Evolutionary conservation across 2,329 filamentous ascomycete species (phyloP).

Genomic region (Immersiporthe knoxdaviesiana): DNA sequence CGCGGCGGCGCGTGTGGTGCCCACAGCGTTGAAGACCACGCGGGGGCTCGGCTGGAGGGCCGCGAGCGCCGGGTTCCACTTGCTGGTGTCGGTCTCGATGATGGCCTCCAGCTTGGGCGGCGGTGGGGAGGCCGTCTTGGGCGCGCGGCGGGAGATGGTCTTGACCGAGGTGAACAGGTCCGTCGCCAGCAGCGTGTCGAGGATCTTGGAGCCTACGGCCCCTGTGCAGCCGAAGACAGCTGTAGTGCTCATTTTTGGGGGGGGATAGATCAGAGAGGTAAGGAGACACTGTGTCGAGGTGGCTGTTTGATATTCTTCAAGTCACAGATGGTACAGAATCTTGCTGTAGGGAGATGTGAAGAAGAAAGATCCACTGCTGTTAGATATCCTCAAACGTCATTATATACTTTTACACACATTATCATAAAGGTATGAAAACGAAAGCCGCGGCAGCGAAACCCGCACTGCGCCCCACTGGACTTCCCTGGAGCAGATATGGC

Average conservation of each 20-base stretch:
- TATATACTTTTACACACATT: neutral
- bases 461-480: neutral
- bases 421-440: neutral
- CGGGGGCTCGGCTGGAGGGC: conserved; percentile 58
- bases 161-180: conserved; percentile 54
- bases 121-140: conserved; percentile 49
- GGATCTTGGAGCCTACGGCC: conserved; percentile 74
- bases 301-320: neutral
- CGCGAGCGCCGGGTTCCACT: conserved; percentile 68
- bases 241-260: conserved; percentile 51
- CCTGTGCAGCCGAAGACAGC: conserved; percentile 68
- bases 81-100: conserved; percentile 66
- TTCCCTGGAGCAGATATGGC: neutral
- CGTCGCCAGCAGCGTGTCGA: conserved; percentile 63
- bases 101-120: conserved; percentile 68
- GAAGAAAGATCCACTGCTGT: neutral
- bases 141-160: conserved; percentile 69
- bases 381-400: neutral
- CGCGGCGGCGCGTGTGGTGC: conserved; percentile 75
- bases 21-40: conserved; percentile 77
- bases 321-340: neutral
- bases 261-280: neutral
- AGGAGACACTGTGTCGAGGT: neutral
- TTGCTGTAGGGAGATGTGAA: neutral
- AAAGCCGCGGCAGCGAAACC: neutral